phyloP scores from a whole-genome alignment of 2,329 filamentous ascomycete genomes.

The Penicillium sp. region DNA sequence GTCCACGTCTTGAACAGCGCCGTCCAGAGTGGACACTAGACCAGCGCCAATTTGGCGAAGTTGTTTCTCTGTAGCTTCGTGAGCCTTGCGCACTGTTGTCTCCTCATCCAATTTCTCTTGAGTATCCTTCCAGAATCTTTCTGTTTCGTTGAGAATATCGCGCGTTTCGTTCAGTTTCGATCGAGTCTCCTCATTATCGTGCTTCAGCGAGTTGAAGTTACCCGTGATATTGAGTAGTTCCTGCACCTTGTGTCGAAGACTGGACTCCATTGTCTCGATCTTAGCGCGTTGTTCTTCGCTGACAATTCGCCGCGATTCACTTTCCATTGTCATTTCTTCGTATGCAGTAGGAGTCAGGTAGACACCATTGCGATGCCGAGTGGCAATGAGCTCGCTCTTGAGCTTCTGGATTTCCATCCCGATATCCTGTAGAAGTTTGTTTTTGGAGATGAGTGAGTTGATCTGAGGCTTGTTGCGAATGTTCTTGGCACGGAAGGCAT shows the following conservation, averaged over 20 bases:
- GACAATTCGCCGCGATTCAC: conserved; percentile 85
- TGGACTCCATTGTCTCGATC: conserved; percentile 86
- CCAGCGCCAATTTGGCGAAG: conserved; percentile 69
- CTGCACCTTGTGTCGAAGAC: conserved; percentile 87
- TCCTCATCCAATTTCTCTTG: conserved; percentile 75
- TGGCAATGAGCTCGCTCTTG: conserved; percentile 89
- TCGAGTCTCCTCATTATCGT: conserved; percentile 77
- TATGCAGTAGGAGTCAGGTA: conserved; percentile 86
- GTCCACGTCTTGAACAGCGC: conserved; percentile 74
- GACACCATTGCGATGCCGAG: conserved; percentile 88
- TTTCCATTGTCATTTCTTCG: conserved; percentile 86
- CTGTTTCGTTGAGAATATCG: conserved; percentile 78
- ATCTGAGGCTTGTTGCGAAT: conserved; percentile 97
- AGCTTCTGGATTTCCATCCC: conserved; percentile 90
- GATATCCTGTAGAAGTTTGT: conserved; percentile 84
- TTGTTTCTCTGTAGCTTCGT: conserved; percentile 77
- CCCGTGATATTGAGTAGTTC: conserved; percentile 83
- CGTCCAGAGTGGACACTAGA: conserved; percentile 72
- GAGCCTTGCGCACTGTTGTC: conserved; percentile 71
- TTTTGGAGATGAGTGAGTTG: conserved; percentile 89
- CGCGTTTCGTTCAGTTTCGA: conserved; percentile 72
- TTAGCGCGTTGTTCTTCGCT: conserved; percentile 89
- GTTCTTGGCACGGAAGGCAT: conserved; percentile 96
- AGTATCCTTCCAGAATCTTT: conserved; percentile 75
- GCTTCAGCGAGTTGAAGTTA: conserved; percentile 82